A percentile compares a stretch with the other conserved stretches of the same genome.
These are phyloP conservation scores for Pistacia vera DNA, from an alignment of 345 rosid genomes.

Conservation along the genomic window DNA sequence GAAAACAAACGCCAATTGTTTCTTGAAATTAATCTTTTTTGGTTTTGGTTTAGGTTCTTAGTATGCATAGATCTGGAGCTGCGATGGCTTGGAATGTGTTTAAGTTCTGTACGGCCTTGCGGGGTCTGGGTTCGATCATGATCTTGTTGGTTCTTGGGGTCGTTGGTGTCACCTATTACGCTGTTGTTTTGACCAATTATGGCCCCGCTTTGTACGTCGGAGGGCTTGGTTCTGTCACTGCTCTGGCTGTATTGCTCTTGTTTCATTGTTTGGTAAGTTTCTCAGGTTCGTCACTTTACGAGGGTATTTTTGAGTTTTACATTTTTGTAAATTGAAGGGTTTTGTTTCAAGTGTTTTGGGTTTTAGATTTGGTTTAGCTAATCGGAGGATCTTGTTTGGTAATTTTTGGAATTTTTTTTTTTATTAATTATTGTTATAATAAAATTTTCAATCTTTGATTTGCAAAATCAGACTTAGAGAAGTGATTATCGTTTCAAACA, in stretches of 20 bases:
- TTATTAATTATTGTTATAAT: neutral
- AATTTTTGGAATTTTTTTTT: neutral
- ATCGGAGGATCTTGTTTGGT: neutral
- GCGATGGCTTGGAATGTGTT: constrained; percentile 99
- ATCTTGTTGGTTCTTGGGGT: constrained; percentile 89
- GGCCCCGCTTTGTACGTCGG: constrained; percentile 76
- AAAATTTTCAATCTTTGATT: neutral
- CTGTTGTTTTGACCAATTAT: constrained; percentile 85
- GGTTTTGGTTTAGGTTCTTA: neutral
- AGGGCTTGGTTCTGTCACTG: constrained; percentile 60
- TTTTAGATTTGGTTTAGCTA: constrained; percentile 12
- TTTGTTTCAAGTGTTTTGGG: neutral
- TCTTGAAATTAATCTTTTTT: neutral
- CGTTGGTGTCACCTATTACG: constrained; percentile 91
- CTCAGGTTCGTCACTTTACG: neutral
- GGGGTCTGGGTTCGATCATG: constrained; percentile 99
- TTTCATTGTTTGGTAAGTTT: constrained; percentile 80
- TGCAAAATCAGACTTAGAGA: neutral
- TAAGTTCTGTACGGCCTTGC: constrained; percentile 88
- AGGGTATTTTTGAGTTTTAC: neutral
- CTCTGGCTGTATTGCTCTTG: constrained; percentile 60
- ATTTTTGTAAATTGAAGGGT: constrained; percentile 7
- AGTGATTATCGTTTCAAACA: neutral
- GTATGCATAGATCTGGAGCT: constrained; percentile 94
- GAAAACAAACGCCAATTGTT: neutral